Conservation (phyloP, 164 flowering plant species). For the Litsea cubeba region DNA sequence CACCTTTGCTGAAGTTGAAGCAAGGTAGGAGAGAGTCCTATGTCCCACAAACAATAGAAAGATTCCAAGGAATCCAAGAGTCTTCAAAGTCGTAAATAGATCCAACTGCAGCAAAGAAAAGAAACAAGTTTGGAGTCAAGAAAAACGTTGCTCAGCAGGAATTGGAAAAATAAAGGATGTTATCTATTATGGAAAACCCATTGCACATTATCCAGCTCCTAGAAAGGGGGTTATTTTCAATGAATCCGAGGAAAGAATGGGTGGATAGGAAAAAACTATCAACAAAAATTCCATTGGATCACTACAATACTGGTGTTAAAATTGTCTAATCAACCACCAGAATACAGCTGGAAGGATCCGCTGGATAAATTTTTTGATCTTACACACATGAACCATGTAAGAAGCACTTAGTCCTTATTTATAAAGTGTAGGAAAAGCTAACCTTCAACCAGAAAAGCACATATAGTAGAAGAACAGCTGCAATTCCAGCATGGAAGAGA, state of each 20-base stretch:
- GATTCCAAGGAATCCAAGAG: slow-evolving; percentile 62
- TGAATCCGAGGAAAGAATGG: too few relatives aligned
- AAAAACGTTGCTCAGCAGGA: too few relatives aligned
- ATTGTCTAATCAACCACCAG: too few relatives aligned
- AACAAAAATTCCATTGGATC: too few relatives aligned
- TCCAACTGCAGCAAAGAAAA: slow-evolving; percentile 55
- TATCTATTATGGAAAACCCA: not conserved
- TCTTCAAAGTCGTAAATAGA: slow-evolving; percentile 83
- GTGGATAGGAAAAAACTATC: too few relatives aligned
- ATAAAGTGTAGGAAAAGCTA: not conserved
- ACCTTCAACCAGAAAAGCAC: slow-evolving; percentile 97
- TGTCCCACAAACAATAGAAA: slow-evolving; percentile 84
- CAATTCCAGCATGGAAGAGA: slow-evolving; percentile 83
- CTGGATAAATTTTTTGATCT: too few relatives aligned
- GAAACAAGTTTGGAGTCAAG: not conserved
- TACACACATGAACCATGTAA: not conserved
- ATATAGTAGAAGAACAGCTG: slow-evolving; percentile 70
- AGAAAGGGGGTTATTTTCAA: not conserved
- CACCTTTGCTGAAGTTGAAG: slow-evolving; percentile 70
- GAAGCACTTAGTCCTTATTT: not conserved
- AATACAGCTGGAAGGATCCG: too few relatives aligned
- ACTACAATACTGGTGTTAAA: too few relatives aligned
- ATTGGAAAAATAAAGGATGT: not conserved
- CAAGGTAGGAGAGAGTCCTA: slow-evolving; percentile 72
- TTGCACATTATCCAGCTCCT: not conserved